These are phyloP conservation scores for Parastagonospora avenae DNA, from an alignment of 2,329 filamentous ascomycete genomes.

Conservation along the genomic window DNA sequence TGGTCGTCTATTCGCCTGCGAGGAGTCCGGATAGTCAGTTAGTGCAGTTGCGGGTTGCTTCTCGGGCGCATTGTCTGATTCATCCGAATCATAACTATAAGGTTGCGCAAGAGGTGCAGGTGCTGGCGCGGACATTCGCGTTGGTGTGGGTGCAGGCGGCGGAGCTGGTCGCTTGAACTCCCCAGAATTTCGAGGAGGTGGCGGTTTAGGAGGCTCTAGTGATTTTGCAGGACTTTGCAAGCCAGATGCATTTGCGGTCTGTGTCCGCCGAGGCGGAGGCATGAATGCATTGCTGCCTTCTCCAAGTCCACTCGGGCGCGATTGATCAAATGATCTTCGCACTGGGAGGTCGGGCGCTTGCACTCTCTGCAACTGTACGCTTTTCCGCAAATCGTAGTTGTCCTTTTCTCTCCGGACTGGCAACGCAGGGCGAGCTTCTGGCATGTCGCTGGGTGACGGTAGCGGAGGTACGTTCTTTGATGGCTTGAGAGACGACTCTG, in stretches of 20 bases:
- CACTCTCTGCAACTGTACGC: slow-evolving; percentile 37
- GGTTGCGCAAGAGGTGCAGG: slow-evolving; percentile 27
- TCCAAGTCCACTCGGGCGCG: slow-evolving; percentile 28
- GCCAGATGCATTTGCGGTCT: slow-evolving; percentile 27
- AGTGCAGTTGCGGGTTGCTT: slow-evolving; percentile 59
- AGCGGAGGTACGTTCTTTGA: slow-evolving; percentile 21
- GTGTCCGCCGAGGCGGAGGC: slow-evolving; percentile 42
- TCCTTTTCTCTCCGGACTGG: slow-evolving; percentile 51
- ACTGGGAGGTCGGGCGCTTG: slow-evolving; percentile 41
- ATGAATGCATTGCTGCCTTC: slow-evolving; percentile 37
- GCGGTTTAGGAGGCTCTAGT: slow-evolving; percentile 39
- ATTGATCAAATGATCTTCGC: slow-evolving; percentile 43
- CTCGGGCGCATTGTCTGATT: slow-evolving; percentile 46
- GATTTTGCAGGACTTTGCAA: slow-evolving; percentile 20
- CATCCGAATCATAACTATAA: slow-evolving; percentile 56
- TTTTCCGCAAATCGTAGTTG: slow-evolving; percentile 41
- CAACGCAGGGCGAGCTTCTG: slow-evolving; percentile 56
- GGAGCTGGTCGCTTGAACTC: slow-evolving; percentile 37
- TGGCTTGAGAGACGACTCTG: slow-evolving; percentile 24
- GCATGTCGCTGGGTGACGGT: slow-evolving; percentile 31
- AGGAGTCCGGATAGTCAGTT: slow-evolving; percentile 80
- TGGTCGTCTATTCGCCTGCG: slow-evolving; percentile 81
- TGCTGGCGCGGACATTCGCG: slow-evolving; percentile 15
- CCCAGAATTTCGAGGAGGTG: slow-evolving; percentile 42
- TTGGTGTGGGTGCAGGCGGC: slow-evolving; percentile 4